Evolutionary conservation across 1,139 yeast genomes (phyloP).

Genomic region (Sporopachydermia cereana): DNA sequence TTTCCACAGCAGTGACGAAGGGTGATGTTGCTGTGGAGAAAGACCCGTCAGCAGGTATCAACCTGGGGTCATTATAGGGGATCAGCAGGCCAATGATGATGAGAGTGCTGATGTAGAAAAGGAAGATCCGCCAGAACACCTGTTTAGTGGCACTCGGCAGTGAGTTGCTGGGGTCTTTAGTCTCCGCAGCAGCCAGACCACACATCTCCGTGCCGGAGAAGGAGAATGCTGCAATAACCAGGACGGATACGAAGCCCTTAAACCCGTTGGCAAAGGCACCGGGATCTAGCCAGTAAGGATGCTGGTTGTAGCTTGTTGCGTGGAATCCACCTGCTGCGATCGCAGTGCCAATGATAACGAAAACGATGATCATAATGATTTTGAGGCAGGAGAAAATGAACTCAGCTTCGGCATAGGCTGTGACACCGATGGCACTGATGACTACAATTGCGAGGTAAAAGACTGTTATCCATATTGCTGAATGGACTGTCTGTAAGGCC

Average conservation of each 20-base stretch:
- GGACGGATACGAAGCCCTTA: slow-evolving; percentile 37
- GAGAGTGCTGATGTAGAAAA: slow-evolving; percentile 43
- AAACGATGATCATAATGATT: slow-evolving; percentile 52
- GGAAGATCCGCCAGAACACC: slow-evolving; percentile 59
- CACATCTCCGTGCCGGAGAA: slow-evolving; percentile 54
- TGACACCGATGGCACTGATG: slow-evolving; percentile 46
- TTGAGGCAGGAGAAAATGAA: slow-evolving; percentile 49
- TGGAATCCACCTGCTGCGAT: slow-evolving; percentile 57
- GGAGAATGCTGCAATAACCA: slow-evolving; percentile 54
- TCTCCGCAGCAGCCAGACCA: slow-evolving; percentile 38
- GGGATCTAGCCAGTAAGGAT: slow-evolving; percentile 44
- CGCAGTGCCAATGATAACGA: slow-evolving; percentile 54
- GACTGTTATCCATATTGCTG: slow-evolving; percentile 57
- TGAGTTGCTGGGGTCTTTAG: slow-evolving; percentile 32
- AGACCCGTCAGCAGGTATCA: slow-evolving; percentile 17
- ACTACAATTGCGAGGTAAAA: slow-evolving; percentile 46
- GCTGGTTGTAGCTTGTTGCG: slow-evolving; percentile 48
- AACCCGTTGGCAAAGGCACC: slow-evolving; percentile 57
- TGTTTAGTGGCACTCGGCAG: slow-evolving; percentile 68
- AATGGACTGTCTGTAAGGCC: slow-evolving; percentile 25
- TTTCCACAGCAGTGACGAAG: slow-evolving; percentile 46
- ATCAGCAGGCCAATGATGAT: slow-evolving; percentile 36
- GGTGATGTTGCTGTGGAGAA: slow-evolving; percentile 41
- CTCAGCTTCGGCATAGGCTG: slow-evolving; percentile 60
- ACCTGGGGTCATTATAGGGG: slow-evolving; percentile 28